phyloP scores from a whole-genome alignment of 1,284 basidiomycete species.

The Ustilago cynodontis region DNA sequence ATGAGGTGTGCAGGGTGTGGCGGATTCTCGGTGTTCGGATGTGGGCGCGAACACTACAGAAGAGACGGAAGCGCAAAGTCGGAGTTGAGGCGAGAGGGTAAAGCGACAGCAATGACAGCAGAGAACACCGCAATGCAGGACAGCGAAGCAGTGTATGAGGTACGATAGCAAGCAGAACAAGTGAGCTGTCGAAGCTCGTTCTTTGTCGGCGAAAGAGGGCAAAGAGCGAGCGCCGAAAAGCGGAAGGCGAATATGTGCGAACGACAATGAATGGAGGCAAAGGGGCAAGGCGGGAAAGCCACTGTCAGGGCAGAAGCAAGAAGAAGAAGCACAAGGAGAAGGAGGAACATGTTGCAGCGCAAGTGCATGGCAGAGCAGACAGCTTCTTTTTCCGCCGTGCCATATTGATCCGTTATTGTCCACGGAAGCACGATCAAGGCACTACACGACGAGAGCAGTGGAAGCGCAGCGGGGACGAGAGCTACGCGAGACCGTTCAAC shows the following conservation, averaged over 20 bases:
- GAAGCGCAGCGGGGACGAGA: neutral
- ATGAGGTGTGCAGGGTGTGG: neutral
- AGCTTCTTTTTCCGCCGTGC: slow-evolving; percentile 10
- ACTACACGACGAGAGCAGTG: neutral
- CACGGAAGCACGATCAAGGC: neutral
- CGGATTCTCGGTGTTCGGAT: slow-evolving; percentile 8
- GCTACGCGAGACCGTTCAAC: neutral
- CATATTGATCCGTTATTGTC: neutral
- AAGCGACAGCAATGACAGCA: neutral
- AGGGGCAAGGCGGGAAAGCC: neutral
- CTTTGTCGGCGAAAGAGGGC: neutral
- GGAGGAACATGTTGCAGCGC: slow-evolving; percentile 11
- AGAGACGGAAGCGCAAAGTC: slow-evolving; percentile 13
- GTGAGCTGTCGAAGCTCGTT: neutral
- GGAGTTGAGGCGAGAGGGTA: slow-evolving; percentile 4
- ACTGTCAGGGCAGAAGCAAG: slow-evolving; percentile 1
- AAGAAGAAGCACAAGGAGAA: neutral
- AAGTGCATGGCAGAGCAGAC: slow-evolving; percentile 9
- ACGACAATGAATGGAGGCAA: neutral
- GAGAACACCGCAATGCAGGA: neutral
- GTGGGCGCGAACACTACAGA: neutral
- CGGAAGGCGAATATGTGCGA: neutral
- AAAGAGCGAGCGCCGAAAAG: neutral
- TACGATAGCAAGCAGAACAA: neutral
- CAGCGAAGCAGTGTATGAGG: neutral